These are phyloP conservation scores for Flaveria floridana DNA, from an alignment of 140 eudicot genomes.

Conservation along the genomic window DNA sequence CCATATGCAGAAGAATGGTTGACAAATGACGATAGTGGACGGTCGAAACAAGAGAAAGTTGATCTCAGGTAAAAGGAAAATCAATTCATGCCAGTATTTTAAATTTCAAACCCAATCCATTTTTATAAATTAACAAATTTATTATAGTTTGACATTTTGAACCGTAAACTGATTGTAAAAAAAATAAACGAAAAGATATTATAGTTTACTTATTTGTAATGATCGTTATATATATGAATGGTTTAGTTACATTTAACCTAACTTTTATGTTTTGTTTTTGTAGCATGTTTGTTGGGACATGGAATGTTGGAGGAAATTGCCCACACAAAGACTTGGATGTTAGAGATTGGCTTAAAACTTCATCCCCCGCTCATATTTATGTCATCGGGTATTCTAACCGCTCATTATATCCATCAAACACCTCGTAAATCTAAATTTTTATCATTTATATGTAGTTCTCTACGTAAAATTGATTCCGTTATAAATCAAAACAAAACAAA, in stretches of 20 bases:
- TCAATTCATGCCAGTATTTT: too few relatives aligned
- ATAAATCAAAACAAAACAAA: too few relatives aligned
- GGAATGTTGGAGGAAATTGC: constrained; percentile 90
- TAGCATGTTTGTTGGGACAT: constrained; percentile 92
- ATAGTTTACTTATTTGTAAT: too few relatives aligned
- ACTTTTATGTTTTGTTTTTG: neutral
- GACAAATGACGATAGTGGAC: constrained; percentile 33
- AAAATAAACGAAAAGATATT: too few relatives aligned
- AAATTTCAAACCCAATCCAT: neutral
- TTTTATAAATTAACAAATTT: too few relatives aligned
- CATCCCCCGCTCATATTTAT: constrained; percentile 70
- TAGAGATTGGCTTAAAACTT: constrained; percentile 57
- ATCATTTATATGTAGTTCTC: too few relatives aligned
- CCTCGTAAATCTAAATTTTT: too few relatives aligned
- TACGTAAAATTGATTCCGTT: too few relatives aligned
- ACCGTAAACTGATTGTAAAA: too few relatives aligned
- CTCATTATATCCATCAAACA: neutral
- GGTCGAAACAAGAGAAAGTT: constrained; percentile 38
- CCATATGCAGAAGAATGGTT: constrained; percentile 53
- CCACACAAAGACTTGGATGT: constrained; percentile 60
- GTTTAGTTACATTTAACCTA: neutral
- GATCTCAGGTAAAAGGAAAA: constrained; percentile 52
- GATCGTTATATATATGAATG: neutral
- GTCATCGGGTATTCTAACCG: constrained; percentile 62
- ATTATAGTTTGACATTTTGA: too few relatives aligned